Base-by-base conservation (phyloP, 257 asterid genomes). In the Plantago elongata region DNA sequence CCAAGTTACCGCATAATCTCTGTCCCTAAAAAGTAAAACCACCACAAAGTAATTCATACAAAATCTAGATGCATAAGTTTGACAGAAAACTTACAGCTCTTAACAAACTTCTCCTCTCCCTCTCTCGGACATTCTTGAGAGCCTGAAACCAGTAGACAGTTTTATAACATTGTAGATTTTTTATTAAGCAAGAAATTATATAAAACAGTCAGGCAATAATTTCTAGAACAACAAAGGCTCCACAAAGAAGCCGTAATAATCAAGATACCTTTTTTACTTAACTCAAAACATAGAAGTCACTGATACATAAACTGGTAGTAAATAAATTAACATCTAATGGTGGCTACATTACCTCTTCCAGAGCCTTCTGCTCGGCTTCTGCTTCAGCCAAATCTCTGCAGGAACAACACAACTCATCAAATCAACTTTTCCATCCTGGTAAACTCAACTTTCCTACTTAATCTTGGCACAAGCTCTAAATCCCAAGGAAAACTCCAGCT, bases 101-200 rank as follows among this genome's bases (percentile, higher is more conserved):
- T 50, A 89, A 74, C 60, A 92, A 77, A 38, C 80, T 70, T 77
- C 99, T 76, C 72, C 94, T 81, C 46, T 92, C 99, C 74, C 97
- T 83, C 83, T 92, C 99, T 42, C 99, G 83, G 56, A 96, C 95
- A 86, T 86, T 86, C 78, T 76, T 83, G 71, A 92, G 80, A 11
- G 99, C 99, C 99, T 92, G 67, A 65, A 69, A 65, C 64, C 75
- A 76, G 68, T 54, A 60, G 67, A 50, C 45, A 67, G 62, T 45
- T 44, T 11, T 45, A 75, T 65, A 72, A 74, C 51, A 51, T 45
- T 51, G 40, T 48, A 63, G 67, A 40, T 44, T 59, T 44, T 67
- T n/a, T 34, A 52, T 64, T 47, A 72, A 5, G 1, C 46, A 49
- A 54, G 27, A 22, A 1, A 22, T 22, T 22, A 22, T 22, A 22